Percentiles rank a stretch among this genome's conserved stretches.
phyloP scores from a whole-genome alignment of 148 eudicot species.

The Silene latifolia region DNA sequence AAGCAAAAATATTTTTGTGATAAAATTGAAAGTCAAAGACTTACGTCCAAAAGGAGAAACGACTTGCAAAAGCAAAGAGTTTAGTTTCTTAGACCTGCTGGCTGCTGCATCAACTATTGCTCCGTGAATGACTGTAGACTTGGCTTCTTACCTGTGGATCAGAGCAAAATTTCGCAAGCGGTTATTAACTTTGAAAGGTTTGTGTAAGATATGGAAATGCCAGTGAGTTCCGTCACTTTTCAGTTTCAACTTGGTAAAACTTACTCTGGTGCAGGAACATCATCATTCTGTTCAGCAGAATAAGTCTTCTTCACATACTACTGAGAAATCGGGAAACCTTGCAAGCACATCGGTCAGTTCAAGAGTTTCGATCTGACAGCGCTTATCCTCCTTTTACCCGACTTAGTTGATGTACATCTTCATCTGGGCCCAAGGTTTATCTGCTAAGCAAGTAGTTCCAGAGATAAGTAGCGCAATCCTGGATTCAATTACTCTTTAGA shows the following conservation, averaged over 20 bases:
- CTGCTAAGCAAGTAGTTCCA: conserved; percentile 29
- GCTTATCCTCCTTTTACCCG: conserved; percentile 80
- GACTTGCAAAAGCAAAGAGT: too few species aligned
- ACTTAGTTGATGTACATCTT: conserved; percentile 69
- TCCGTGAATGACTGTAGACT: neutral
- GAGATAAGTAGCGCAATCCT: neutral
- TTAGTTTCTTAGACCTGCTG: too few species aligned
- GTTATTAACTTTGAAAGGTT: neutral
- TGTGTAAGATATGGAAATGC: neutral
- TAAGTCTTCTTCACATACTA: neutral
- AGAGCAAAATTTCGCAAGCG: too few species aligned
- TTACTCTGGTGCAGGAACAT: neutral
- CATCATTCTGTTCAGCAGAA: neutral
- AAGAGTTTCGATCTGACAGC: conserved; percentile 50
- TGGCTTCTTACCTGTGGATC: neutral
- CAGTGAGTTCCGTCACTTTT: neutral
- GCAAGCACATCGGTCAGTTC: conserved; percentile 66
- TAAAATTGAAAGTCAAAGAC: too few species aligned
- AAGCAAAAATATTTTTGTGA: too few species aligned
- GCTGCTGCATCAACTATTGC: too few species aligned
- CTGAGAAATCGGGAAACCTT: conserved; percentile 70
- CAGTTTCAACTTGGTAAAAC: neutral
- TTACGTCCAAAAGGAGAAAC: neutral
- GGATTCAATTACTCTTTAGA: neutral
- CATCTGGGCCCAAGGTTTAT: conserved; percentile 74